Conservation (phyloP, 1,284 basidiomycete species). For the Papiliotrema terrestris region DNA sequence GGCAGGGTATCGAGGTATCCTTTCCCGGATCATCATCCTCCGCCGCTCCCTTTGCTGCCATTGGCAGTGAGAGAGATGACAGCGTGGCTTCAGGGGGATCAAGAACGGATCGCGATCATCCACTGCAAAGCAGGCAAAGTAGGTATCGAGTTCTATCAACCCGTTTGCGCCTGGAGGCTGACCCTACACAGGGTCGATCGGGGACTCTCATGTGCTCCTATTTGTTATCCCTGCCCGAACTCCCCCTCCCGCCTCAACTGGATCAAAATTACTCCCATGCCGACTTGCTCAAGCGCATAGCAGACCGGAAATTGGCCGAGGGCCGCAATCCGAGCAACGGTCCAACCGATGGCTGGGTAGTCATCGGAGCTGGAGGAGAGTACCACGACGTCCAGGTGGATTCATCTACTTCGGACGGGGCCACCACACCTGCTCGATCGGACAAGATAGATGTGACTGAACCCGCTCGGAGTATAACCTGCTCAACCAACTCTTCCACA, state of each 20-base stretch:
- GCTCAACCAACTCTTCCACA: conserved; percentile 21
- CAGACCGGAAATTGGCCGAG: conserved; percentile 6
- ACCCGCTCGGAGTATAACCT: not conserved
- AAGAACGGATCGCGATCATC: conserved; percentile 70
- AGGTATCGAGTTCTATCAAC: not conserved
- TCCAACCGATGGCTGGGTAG: conserved; percentile 20
- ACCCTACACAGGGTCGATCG: conserved; percentile 60
- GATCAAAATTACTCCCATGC: conserved; percentile 54
- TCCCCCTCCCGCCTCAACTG: conserved; percentile 54
- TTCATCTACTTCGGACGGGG: not conserved
- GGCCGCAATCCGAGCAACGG: too few relatives aligned
- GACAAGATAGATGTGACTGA: conserved; percentile 9
- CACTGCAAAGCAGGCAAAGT: conserved; percentile 75
- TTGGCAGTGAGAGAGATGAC: conserved; percentile 73
- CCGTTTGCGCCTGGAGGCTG: conserved; percentile 49
- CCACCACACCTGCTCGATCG: conserved; percentile 11
- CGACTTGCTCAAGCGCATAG: conserved; percentile 51
- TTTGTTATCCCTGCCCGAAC: conserved; percentile 60
- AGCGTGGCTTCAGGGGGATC: conserved; percentile 67
- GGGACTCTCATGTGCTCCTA: conserved; percentile 78
- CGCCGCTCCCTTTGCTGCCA: conserved; percentile 74
- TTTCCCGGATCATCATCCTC: conserved; percentile 83
- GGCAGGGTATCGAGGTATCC: conserved; percentile 73
- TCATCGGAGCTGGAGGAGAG: conserved; percentile 37
- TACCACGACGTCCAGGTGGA: conserved; percentile 15